These are phyloP conservation scores for Emericellopsis cladophorae DNA, from an alignment of 2,329 filamentous ascomycete genomes.

Conservation along the genomic window DNA sequence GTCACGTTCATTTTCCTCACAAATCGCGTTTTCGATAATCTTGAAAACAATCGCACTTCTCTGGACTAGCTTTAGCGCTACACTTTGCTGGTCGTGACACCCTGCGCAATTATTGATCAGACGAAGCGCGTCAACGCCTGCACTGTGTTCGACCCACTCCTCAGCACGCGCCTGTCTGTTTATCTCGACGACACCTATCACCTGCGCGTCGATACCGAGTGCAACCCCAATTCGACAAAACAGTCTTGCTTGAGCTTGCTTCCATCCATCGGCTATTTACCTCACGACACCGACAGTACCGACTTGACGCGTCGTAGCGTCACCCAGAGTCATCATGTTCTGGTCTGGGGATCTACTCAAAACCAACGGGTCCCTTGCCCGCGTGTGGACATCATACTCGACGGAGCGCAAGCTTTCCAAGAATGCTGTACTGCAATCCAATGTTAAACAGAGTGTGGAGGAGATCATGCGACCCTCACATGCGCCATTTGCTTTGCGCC, in stretches of 20 bases:
- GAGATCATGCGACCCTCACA: conserved; percentile 89
- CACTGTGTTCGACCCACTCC: neutral
- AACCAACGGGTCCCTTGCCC: conserved; percentile 92
- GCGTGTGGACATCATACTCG: conserved; percentile 96
- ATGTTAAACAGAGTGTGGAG: conserved; percentile 87
- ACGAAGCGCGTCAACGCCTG: neutral
- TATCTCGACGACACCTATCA: neutral
- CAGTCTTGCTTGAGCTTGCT: no score
- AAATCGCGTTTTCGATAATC: no score
- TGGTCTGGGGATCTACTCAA: conserved; percentile 92
- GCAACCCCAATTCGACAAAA: no score
- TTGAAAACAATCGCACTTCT: neutral
- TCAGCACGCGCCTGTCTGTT: neutral
- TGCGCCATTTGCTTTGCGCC: conserved; percentile 84
- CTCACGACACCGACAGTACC: no score
- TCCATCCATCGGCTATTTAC: no score
- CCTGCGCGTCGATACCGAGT: no score
- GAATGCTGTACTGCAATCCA: conserved; percentile 86
- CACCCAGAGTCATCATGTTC: conserved; percentile 57
- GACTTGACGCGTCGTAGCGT: conserved; percentile 11
- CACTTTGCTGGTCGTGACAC: neutral
- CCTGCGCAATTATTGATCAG: no score
- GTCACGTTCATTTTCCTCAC: no score
- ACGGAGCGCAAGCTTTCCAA: conserved; percentile 97
- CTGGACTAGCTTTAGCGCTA: neutral